Base-by-base conservation (phyloP, 164 flowering plant species). In the Nelumbo lutea region DNA sequence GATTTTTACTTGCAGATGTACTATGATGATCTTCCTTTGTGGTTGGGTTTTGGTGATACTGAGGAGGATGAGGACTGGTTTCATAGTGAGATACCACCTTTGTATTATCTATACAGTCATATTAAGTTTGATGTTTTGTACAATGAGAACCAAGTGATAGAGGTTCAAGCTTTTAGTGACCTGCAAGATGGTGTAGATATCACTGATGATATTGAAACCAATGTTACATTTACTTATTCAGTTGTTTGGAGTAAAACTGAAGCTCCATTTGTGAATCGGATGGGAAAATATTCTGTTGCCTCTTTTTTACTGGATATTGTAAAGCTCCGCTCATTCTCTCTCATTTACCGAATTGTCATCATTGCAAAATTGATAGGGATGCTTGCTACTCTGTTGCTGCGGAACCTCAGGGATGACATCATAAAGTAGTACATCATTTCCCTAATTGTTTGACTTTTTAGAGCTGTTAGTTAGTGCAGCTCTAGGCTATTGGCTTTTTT, bases 1-100 rank as follows among this genome's bases (percentile, higher is more conserved):
- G 96, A 90, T 11, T 93, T 70, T 76, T 93, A 90, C 81, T 93
- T 83, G 71, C 93, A 90, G 75, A 84, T 90, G 93, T 85, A 85
- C 78, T 88, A 74, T 76, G 96, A 90, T 77, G 89, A 89, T 81
- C 95, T 93, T 68, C 93, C 95, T 6, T 61, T 89, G 13, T 93
- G 98, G 98, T 27, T 27, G 98, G 88, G 0, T 90, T 80, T 27
- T 27, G 27, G 27, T 27, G 27, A 27, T 74, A 56, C 90, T 52
- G 98, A 96, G 58, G 90, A 87, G 79, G 72, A 83, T 61, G 96
- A 88, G 52, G 77, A 79, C 0, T 77, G 58, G 80, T 45, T 41
- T 5, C 59, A 7, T 46, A 65, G 72, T 60, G 73, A 70, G 15
- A 69, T 76, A 46, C 70, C 73, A 43, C 63, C 75, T 27, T 77